A percentile compares a stretch with the other conserved stretches of the same genome.
phyloP scores from a whole-genome alignment of 2,329 filamentous ascomycete genomes.

The Dothidotthia symphoricarpi region DNA sequence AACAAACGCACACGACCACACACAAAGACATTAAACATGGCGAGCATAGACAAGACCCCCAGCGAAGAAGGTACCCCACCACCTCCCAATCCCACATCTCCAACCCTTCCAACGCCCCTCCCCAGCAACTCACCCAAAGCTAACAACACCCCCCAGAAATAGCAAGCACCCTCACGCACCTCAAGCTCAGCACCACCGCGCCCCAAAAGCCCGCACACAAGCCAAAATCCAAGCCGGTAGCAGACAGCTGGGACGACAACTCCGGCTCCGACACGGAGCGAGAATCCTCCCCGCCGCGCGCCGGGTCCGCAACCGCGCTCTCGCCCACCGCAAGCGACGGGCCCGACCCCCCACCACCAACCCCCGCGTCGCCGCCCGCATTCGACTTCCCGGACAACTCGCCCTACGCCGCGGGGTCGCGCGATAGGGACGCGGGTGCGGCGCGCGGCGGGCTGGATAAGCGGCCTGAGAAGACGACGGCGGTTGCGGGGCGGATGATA shows the following conservation, averaged over 20 bases:
- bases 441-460: conserved; percentile 21
- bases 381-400: conserved; percentile 35
- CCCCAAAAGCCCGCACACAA: conserved; percentile 34
- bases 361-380: conserved; percentile 35
- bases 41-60: conserved; percentile 16
- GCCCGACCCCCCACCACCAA: conserved; percentile 37
- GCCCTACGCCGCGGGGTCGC: conserved; percentile 14
- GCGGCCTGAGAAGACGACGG: conserved; percentile 88
- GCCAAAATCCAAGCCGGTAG: conserved; percentile 47
- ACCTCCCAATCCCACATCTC: not conserved
- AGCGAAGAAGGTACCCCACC: conserved; percentile 15
- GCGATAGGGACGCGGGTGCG: conserved; percentile 25
- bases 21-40: conserved; percentile 10
- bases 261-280: conserved; percentile 39
- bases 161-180: conserved; percentile 37
- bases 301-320: conserved; percentile 14
- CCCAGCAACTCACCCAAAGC: conserved; percentile 19
- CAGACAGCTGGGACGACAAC: conserved; percentile 74
- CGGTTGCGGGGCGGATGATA: conserved; percentile 86
- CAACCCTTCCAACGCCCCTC: not conserved
- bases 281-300: conserved; percentile 21
- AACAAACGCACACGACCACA: conserved; percentile 1
- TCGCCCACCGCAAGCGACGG: too few species aligned
- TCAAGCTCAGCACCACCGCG: conserved; percentile 36
- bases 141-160: conserved; percentile 29